Evolutionary conservation across 2,329 filamentous ascomycete genomes (phyloP), one percentile per base, ranked within the genome.

Genomic region (Aureobasidium sp.): DNA sequence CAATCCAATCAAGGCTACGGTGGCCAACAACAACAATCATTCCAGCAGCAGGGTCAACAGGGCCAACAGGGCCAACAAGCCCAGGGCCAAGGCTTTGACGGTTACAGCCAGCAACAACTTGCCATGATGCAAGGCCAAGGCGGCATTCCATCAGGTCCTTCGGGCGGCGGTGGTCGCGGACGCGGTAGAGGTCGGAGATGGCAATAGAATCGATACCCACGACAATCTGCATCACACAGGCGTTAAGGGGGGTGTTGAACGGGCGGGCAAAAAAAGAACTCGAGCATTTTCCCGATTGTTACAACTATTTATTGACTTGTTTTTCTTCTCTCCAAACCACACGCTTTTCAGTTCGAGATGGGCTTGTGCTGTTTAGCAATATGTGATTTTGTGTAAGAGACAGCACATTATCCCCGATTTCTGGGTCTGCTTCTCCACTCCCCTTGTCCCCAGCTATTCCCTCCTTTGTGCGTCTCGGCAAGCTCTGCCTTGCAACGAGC

Each of bases 91-190:
- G 48, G 34, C 55, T 70, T 69, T 64, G 70, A 72, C 34, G 71
- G 71, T 1, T 72, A 69, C 61, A 72, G 70, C 51, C 64, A 67
- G 59, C 71, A 73, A 67, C 72, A 74, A 49, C 66, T 74, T 48
- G 70, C 68, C 2, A 73, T 74, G 56, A 70, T 73, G 70, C 70
- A 72, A 63, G 65, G 68, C 34, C 68, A 68, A 41, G 63, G 66
- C 44, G 59, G 64, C 48, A 51, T 52, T 5, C 61, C 61, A 6
- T 56, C 56, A 37, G 61, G 61, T 11, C 53, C 53, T 15, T 47
- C 41, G 11, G 63, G 58, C 5, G 66, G 66, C 15, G 68, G 69
- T 14, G 68, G 70, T n/a, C 67, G 71, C 25, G 68, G 70, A 8
- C 64, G 71, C 29, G 67, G 72, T 44, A 62, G 71, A 14, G 67